Evolutionary conservation across 2,329 filamentous ascomycete genomes (phyloP).

Genomic region (Aspergillus proliferans): DNA sequence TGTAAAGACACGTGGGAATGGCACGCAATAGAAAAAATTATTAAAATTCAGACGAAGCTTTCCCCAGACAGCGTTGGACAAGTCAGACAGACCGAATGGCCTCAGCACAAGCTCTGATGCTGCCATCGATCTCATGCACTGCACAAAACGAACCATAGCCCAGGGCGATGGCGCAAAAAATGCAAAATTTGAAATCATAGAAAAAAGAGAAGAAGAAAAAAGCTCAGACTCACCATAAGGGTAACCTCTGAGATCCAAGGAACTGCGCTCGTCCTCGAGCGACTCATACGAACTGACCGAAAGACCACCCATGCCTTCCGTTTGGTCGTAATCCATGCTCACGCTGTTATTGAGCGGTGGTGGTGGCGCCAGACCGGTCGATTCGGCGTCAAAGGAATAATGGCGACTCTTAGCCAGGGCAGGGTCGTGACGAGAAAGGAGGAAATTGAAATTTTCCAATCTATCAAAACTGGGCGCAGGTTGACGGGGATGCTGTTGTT

Average conservation of each 20-base stretch:
- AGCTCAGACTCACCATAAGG: slow-evolving; percentile 32
- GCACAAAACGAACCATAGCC: slow-evolving; percentile 19
- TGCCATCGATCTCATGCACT: no score
- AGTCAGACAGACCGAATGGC: background rate
- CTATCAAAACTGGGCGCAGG: slow-evolving; percentile 25
- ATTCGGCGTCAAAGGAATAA: slow-evolving; percentile 34
- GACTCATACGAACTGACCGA: slow-evolving; percentile 39
- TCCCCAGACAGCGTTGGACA: no score
- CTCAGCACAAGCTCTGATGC: no score
- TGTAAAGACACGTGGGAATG: no score
- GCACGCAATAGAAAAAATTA: no score
- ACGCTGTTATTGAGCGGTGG: slow-evolving; percentile 17
- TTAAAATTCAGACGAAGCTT: no score
- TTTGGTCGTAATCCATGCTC: slow-evolving; percentile 36
- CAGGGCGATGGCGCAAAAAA: slow-evolving; percentile 28
- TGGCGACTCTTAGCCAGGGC: slow-evolving; percentile 26
- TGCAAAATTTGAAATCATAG: slow-evolving; percentile 23
- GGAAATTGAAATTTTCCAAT: slow-evolving; percentile 33
- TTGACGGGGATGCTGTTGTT: slow-evolving; percentile 13
- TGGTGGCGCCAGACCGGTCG: slow-evolving; percentile 23
- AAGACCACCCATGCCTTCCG: slow-evolving; percentile 35
- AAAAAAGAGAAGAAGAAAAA: slow-evolving; percentile 2
- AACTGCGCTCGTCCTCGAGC: slow-evolving; percentile 34
- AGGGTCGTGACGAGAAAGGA: slow-evolving; percentile 29
- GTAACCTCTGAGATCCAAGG: slow-evolving; percentile 33